Base-by-base conservation (phyloP, 768 basidiomycete species). In the Lentinus tigrinus region DNA sequence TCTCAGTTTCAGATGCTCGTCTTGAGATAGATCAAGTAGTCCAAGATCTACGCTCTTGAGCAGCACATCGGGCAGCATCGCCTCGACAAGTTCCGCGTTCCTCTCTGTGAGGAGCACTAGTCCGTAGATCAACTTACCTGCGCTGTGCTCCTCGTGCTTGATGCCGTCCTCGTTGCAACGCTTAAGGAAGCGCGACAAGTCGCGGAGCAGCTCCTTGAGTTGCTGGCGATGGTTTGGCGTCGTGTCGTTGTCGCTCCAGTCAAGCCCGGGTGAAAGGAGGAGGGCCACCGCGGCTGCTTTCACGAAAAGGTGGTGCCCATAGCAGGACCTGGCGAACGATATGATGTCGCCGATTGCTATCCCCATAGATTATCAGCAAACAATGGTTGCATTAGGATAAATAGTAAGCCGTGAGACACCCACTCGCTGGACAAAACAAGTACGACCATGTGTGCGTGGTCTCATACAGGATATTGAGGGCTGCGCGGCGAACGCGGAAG, bases 401-500 rank as follows among this genome's bases (percentile, higher is more conserved):
- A n/a, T n/a, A n/a, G n/a, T n/a, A n/a, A n/a, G n/a, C n/a, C n/a
- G n/a, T n/a, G n/a, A n/a, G n/a, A n/a, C n/a, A n/a, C 51, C 17
- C n/a, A 55, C 54, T 46, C 23, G 54, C 17, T 9, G 46, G 54
- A 28, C 46, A 55, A 17, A 47, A 47, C 31, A 55, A 23, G 34
- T 55, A 55, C 37, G 46, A n/a, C 37, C 46, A 39, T 11, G 46
- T 37, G 14, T 55, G 46, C 4, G 54, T 54, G 46, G 21, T 47
- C 31, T 55, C 54, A n/a, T 47, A 55, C 21, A 55, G 37, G 14
- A 55, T 21, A 17, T 55, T 55, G 10, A 55, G 46, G 19, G 54
- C 46, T 9, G 54, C 54, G 36, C 54, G 54, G 21, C 54, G 54
- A 11, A 55, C 46, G 36, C 54, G 54, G 54, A 55, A 55, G 4